phyloP scores from a whole-genome alignment of 1,139 yeast species.

The Suhomyces choctaworum region DNA sequence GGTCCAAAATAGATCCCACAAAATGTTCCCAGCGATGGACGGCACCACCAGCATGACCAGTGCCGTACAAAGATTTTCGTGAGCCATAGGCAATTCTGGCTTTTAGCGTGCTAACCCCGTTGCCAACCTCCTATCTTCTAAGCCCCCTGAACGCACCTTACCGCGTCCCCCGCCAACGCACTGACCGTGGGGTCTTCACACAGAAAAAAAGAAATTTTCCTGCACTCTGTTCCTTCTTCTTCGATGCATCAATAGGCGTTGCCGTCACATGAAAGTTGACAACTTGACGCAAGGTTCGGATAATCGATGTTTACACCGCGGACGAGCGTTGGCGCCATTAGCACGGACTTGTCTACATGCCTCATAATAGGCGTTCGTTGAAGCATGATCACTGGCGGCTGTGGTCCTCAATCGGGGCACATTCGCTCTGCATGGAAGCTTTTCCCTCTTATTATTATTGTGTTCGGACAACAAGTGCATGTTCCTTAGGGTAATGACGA shows the following conservation, averaged over 20 bases:
- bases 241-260: conserved; percentile 6
- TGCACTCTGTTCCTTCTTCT: conserved; percentile 6
- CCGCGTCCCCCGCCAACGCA: too few species aligned
- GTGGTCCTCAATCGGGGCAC: neutral
- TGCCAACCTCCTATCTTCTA: too few species aligned
- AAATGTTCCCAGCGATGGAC: neutral
- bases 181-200: too few species aligned
- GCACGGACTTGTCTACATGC: neutral
- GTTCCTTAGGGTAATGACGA: too few species aligned
- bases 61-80: neutral
- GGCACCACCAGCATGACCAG: neutral
- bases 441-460: neutral
- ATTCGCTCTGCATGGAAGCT: conserved; percentile 1
- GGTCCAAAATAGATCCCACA: conserved; percentile 1
- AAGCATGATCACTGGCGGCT: conserved; percentile 3
- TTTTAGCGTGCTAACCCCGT: too few species aligned
- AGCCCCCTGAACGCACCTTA: too few species aligned
- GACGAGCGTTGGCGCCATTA: neutral
- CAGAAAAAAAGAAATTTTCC: conserved; percentile 4
- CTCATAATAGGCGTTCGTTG: neutral
- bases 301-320: neutral
- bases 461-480: neutral
- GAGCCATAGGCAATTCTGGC: neutral
- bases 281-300: conserved; percentile 2
- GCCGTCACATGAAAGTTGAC: conserved; percentile 5